These are phyloP conservation scores for Amauroascus niger DNA, from an alignment of 2,329 filamentous ascomycete genomes.

Conservation along the genomic window DNA sequence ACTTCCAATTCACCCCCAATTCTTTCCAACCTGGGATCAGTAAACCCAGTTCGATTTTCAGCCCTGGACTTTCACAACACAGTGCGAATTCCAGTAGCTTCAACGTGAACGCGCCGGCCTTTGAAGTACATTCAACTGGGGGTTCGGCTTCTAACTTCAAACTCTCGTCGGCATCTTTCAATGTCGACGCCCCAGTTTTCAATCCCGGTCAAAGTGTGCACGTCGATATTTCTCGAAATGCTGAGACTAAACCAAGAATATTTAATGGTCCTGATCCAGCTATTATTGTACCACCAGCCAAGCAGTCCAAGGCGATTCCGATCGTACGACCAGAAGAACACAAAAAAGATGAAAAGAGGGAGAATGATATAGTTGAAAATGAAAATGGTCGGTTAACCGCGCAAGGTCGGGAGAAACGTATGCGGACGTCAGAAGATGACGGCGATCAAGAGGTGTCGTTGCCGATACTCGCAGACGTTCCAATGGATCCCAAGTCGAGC, in stretches of 20 bases:
- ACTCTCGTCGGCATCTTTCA: constrained; percentile 61
- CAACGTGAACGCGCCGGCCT: constrained; percentile 59
- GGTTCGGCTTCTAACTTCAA: constrained; percentile 42
- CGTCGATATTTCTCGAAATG: constrained; percentile 18
- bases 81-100: constrained; percentile 43
- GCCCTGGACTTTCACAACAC: constrained; percentile 23
- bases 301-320: constrained; percentile 72
- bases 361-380: constrained; percentile 42
- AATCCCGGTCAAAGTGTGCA: constrained; percentile 46
- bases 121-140: constrained; percentile 47
- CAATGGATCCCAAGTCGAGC: constrained; percentile 21
- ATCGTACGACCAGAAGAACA: constrained; percentile 58
- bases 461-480: constrained; percentile 38
- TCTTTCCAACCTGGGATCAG: constrained; percentile 34
- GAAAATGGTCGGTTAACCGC: constrained; percentile 54
- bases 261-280: constrained; percentile 58
- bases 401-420: constrained; percentile 64
- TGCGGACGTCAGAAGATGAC: constrained; percentile 54
- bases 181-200: constrained; percentile 67
- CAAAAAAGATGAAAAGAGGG: constrained; percentile 34
- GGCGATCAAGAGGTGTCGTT: constrained; percentile 68
- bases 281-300: constrained; percentile 55
- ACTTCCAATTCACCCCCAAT: constrained; percentile 36
- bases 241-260: constrained; percentile 39
- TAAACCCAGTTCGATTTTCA: constrained; percentile 26